A percentile compares a stretch with the other conserved stretches of the same genome.
These are phyloP conservation scores for Ascobolus immersus DNA, from an alignment of 495 filamentous ascomycete species.

Conservation along the genomic window DNA sequence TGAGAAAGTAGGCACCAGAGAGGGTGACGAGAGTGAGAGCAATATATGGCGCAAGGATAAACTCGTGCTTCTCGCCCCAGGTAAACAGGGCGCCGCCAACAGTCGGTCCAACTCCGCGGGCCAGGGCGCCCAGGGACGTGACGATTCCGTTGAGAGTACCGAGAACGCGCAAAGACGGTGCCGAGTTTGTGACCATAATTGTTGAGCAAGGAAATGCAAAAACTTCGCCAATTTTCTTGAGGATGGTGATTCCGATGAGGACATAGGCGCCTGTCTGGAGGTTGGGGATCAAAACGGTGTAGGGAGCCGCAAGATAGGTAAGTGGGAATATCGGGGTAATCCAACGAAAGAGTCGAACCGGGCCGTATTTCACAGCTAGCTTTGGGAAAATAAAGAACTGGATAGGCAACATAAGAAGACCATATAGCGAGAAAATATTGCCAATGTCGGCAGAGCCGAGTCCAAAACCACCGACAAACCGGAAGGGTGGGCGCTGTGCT, in stretches of 20 bases:
- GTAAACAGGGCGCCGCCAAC: conserved; percentile 15
- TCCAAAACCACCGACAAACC: conserved; percentile 48
- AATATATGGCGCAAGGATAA: too few species aligned
- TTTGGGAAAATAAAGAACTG: conserved; percentile 47
- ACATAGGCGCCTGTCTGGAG: too few species aligned
- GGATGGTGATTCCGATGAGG: conserved; percentile 35
- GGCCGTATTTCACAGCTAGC: conserved; percentile 33
- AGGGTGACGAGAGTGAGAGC: too few species aligned
- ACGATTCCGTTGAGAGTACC: conserved; percentile 80
- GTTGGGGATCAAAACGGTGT: conserved; percentile 15
- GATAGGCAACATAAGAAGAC: conserved; percentile 38
- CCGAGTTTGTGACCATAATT: conserved; percentile 78
- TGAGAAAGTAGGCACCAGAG: too few species aligned
- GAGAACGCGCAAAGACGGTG: conserved; percentile 42
- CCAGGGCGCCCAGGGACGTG: conserved; percentile 51
- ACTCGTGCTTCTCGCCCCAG: too few species aligned
- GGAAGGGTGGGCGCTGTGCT: conserved; percentile 26
- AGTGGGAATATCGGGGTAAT: conserved; percentile 38
- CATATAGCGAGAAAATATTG: conserved; percentile 41
- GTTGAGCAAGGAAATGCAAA: conserved; percentile 70
- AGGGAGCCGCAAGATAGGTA: conserved; percentile 40
- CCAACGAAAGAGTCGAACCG: conserved; percentile 30
- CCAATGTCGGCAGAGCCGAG: conserved; percentile 43
- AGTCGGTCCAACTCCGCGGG: conserved; percentile 52
- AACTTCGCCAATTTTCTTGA: conserved; percentile 46